Evolutionary conservation across 345 rosid genomes (phyloP), one percentile per base, ranked within the genome.

Genomic region (Conringia planisiliqua): DNA sequence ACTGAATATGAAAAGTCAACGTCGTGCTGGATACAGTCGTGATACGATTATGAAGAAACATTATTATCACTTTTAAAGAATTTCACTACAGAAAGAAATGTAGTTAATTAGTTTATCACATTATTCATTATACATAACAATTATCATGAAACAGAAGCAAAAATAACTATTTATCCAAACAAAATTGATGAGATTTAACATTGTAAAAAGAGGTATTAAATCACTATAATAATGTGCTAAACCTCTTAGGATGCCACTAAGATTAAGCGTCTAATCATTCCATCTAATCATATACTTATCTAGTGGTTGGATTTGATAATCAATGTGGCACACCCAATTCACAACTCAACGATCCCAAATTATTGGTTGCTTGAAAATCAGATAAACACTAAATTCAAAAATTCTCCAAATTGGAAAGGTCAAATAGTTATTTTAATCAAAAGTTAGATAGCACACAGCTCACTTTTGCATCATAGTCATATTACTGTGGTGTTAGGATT

Each of bases 251-350:
- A 77, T 71, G 62, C 72, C 30, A 70, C 20, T 46, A 38, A 16
- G 72, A 70, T 70, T 39, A 77, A 71, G 55, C 20, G 66, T 56
- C 76, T 77, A 70, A 70, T 70, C 76, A 70, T 77, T 63, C 29
- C 36, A 38, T 63, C 71, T 63, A 77, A 71, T 77, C 76, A 71
- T 71, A 11, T 29, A 30, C 59, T 62, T 77, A 77, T 63, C 66
- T 64, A 77, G 76, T 70, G 54, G 80, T 77, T 64, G 80, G 80
- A 77, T 77, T 55, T 56, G 63, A 64, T 71, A 36, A 71, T 56
- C 62, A 52, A 57, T 42, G 66, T 44, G 59, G 55, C 66, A 64
- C 66, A 63, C 40, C 71, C 44, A 56, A 17, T 55, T 77, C 75
- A 63, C 72, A 77, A 56, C 72, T 55, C 80, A 71, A 42, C 67